Evolutionary conservation across 306 rosid species (phyloP).

Genomic region (Coriaria nepalensis): DNA sequence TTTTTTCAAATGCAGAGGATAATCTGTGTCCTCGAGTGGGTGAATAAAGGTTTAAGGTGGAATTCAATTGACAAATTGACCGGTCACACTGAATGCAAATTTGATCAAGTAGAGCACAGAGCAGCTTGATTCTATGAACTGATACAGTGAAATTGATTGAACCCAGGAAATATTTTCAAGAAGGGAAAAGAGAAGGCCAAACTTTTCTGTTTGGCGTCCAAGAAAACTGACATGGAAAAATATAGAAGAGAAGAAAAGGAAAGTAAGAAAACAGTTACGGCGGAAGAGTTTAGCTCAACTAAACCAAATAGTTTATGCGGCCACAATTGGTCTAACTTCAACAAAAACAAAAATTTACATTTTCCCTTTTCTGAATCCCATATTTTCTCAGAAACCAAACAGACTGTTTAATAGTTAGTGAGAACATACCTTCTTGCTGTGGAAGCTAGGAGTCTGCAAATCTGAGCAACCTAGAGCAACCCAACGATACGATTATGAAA

Average conservation of each 20-base stretch:
- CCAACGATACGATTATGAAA: conserved; percentile 19
- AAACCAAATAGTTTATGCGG: neutral
- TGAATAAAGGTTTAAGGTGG: too few relatives aligned
- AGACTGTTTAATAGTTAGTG: neutral
- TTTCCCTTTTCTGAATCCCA: neutral
- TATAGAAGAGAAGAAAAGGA: neutral
- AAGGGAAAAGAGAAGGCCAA: neutral
- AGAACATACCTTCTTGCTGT: conserved; percentile 42
- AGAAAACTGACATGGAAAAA: neutral
- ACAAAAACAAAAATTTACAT: too few relatives aligned
- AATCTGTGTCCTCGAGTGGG: too few relatives aligned
- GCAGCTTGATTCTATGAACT: too few relatives aligned
- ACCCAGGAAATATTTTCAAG: neutral
- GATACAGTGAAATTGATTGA: too few relatives aligned
- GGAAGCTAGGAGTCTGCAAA: conserved; percentile 37
- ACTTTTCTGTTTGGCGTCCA: conserved; percentile 4
- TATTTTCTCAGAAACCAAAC: conserved; percentile 4
- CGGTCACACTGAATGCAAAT: too few relatives aligned
- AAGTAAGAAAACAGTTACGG: neutral
- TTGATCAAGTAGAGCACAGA: too few relatives aligned
- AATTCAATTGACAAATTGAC: too few relatives aligned
- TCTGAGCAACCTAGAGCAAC: conserved; percentile 28
- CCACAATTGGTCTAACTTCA: too few relatives aligned
- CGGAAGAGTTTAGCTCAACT: neutral
- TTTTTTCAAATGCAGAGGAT: too few relatives aligned